Conservation (phyloP, 2,329 filamentous ascomycete species). For the Colletotrichum tropicale region DNA sequence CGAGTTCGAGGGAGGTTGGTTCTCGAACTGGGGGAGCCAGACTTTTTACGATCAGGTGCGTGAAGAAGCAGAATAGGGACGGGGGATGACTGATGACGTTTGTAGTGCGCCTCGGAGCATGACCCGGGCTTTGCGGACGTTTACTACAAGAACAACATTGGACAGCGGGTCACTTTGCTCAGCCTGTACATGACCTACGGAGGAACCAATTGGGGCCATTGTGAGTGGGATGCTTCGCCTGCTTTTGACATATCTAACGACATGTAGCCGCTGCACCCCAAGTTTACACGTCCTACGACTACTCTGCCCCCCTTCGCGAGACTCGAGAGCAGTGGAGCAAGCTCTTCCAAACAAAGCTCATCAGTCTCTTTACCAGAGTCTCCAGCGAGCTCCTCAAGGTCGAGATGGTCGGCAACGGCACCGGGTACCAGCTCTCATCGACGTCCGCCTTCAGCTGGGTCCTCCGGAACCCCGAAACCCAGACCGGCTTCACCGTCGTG, state of each 20-base stretch:
- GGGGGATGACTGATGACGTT: constrained; percentile 57
- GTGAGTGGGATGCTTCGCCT: not conserved
- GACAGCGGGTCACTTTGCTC: constrained; percentile 69
- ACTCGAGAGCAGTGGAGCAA: constrained; percentile 58
- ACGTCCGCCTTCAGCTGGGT: constrained; percentile 53
- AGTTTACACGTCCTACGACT: constrained; percentile 64
- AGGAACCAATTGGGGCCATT: constrained; percentile 84
- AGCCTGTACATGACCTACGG: constrained; percentile 82
- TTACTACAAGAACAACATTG: constrained; percentile 79
- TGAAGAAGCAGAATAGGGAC: not conserved
- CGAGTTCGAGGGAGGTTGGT: constrained; percentile 59
- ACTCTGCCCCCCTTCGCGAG: constrained; percentile 57
- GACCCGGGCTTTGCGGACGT: constrained; percentile 77
- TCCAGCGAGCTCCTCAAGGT: constrained; percentile 55
- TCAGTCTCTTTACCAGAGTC: constrained; percentile 58
- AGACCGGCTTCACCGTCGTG: constrained; percentile 54
- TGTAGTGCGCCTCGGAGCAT: constrained; percentile 63
- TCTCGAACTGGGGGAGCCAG: constrained; percentile 55
- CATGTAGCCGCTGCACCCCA: constrained; percentile 35
- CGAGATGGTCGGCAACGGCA: constrained; percentile 59
- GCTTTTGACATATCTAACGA: not conserved
- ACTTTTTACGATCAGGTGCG: constrained; percentile 51
- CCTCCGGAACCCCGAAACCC: constrained; percentile 52
- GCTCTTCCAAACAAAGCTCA: constrained; percentile 57
- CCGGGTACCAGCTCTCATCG: constrained; percentile 37